A percentile compares a stretch with the other conserved stretches of the same genome.
These are phyloP conservation scores for Globisporangium megalacanthum DNA, from an alignment of 352 stramenopile species.

Conservation along the genomic window DNA sequence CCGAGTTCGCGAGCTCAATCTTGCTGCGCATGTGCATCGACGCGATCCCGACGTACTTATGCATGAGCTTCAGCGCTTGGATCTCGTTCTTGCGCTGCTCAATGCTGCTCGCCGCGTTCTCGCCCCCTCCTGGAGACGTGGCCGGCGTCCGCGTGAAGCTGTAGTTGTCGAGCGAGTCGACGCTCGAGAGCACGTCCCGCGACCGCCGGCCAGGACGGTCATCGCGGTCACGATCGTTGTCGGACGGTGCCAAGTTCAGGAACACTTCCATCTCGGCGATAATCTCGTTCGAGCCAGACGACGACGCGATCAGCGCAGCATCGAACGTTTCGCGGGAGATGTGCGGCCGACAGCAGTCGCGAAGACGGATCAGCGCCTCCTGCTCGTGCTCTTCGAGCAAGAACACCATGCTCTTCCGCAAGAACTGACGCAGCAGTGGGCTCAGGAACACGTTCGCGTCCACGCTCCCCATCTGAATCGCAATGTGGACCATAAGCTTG, in stretches of 20 bases:
- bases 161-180: conserved; percentile 66
- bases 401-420: conserved; percentile 83
- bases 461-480: conserved; percentile 80
- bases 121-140: conserved; percentile 1
- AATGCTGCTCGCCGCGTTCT: conserved; percentile 26
- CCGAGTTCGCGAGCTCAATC: conserved; percentile 75
- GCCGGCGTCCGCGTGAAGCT: conserved; percentile 16
- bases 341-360: conserved; percentile 56
- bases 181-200: conserved; percentile 52
- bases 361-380: conserved; percentile 46
- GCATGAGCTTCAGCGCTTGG: conserved; percentile 77
- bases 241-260: conserved; percentile 21
- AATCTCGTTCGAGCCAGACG: conserved; percentile 38
- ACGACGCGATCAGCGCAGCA: conserved; percentile 62
- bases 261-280: conserved; percentile 51
- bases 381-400: conserved; percentile 51
- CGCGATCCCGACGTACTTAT: conserved; percentile 83
- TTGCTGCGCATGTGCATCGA: conserved; percentile 90
- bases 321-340: conserved; percentile 86
- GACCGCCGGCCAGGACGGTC: conserved; percentile 20
- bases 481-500: conserved; percentile 85
- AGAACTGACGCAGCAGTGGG: conserved; percentile 84
- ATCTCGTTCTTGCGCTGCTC: conserved; percentile 76
- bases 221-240: conserved; percentile 20
- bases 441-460: conserved; percentile 92